phyloP scores from a whole-genome alignment of 768 basidiomycete genomes.

The Leccinellum albellum region DNA sequence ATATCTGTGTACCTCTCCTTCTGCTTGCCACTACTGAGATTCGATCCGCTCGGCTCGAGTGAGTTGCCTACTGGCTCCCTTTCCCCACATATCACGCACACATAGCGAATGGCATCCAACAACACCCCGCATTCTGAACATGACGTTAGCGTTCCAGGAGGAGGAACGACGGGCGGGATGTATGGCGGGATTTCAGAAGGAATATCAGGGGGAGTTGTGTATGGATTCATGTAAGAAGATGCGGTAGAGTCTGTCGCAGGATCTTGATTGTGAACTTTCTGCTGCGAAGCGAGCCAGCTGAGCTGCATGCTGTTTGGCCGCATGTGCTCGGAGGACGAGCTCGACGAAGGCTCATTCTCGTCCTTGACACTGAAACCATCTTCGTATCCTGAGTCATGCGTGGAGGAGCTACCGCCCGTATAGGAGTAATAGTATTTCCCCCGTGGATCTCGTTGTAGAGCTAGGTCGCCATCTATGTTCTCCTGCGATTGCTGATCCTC shows the following conservation, averaged over 20 bases:
- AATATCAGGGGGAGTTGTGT: constrained; percentile 34
- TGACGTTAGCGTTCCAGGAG: constrained; percentile 62
- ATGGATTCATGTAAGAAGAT: constrained; percentile 5
- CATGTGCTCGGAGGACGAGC: constrained; percentile 32
- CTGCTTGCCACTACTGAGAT: constrained; percentile 37
- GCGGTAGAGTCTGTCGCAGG: constrained; percentile 6
- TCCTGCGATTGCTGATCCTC: constrained; percentile 36
- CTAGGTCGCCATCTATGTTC: constrained; percentile 56
- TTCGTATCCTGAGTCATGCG: constrained; percentile 53
- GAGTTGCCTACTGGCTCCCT: constrained; percentile 44
- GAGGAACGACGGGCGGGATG: constrained; percentile 45
- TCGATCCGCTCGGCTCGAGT: constrained; percentile 8
- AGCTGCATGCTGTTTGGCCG: constrained; percentile 68
- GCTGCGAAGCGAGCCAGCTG: constrained; percentile 60
- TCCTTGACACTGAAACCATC: constrained; percentile 40
- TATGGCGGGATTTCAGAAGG: constrained; percentile 53
- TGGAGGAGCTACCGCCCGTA: constrained; percentile 45
- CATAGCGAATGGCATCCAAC: constrained; percentile 82
- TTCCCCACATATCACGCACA: constrained; percentile 85
- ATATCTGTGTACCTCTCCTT: constrained; percentile 37
- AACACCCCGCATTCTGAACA: constrained; percentile 79
- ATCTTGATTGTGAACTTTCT: constrained; percentile 28
- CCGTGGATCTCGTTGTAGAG: constrained; percentile 59
- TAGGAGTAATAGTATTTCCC: constrained; percentile 81
- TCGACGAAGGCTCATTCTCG: constrained; percentile 27